These are phyloP conservation scores for Fusarium temperatum DNA, from an alignment of 2,329 filamentous ascomycete genomes.

Conservation along the genomic window DNA sequence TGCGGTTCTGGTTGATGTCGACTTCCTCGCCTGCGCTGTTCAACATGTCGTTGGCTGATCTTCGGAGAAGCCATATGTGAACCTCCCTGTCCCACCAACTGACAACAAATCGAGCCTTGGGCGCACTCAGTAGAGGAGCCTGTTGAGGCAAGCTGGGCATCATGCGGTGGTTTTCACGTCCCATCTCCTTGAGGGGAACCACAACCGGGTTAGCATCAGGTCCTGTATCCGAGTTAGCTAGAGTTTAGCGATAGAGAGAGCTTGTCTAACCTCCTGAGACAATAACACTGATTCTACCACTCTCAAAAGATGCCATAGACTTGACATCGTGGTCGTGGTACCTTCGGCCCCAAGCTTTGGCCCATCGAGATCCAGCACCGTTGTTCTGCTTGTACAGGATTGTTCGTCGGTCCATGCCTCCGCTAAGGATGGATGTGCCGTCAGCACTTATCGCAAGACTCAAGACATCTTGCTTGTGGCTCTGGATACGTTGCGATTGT, in stretches of 20 bases:
- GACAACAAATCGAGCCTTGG: slow-evolving; percentile 77
- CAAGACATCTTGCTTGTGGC: slow-evolving; percentile 89
- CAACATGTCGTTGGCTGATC: slow-evolving; percentile 57
- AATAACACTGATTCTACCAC: slow-evolving; percentile 81
- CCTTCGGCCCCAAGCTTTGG: slow-evolving; percentile 83
- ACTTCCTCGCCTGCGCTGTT: slow-evolving; percentile 50
- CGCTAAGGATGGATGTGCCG: slow-evolving; percentile 84
- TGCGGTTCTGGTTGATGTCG: slow-evolving; percentile 64
- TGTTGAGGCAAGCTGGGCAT: slow-evolving; percentile 86
- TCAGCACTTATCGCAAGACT: slow-evolving; percentile 85
- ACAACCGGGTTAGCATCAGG: slow-evolving; percentile 87
- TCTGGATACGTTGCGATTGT: slow-evolving; percentile 83
- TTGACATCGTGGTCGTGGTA: slow-evolving; percentile 97
- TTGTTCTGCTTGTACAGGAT: slow-evolving; percentile 78
- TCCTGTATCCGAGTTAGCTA: slow-evolving; percentile 58
- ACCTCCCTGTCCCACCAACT: slow-evolving; percentile 94
- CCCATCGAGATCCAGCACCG: slow-evolving; percentile 75
- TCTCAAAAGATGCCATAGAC: slow-evolving; percentile 89
- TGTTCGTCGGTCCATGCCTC: slow-evolving; percentile 90
- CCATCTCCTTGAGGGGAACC: slow-evolving; percentile 75
- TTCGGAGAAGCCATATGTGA: slow-evolving; percentile 76
- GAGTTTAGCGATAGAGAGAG: not conserved
- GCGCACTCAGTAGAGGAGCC: slow-evolving; percentile 76
- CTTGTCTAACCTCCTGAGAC: slow-evolving; percentile 85
- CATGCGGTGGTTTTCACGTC: slow-evolving; percentile 84